Evolutionary conservation across 331 rosid species (phyloP).

Genomic region (Pyrus hybrid): DNA sequence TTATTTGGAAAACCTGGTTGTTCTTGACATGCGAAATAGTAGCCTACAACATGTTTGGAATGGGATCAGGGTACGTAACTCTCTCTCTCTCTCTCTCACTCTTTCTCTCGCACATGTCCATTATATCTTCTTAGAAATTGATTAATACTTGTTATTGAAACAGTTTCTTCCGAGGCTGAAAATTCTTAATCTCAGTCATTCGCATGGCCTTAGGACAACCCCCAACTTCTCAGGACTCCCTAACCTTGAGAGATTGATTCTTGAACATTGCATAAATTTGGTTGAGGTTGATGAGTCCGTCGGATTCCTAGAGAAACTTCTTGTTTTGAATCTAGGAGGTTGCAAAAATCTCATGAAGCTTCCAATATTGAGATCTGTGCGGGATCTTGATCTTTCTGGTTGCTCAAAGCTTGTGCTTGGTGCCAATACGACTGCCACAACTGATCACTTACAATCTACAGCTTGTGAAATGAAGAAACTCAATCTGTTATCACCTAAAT

Average conservation of each 20-base stretch:
- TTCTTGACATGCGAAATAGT: neutral
- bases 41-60: too few species aligned
- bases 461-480: neutral
- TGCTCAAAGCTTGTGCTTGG: neutral
- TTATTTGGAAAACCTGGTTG: neutral
- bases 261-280: neutral
- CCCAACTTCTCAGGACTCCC: too few species aligned
- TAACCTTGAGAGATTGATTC: neutral
- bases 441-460: neutral
- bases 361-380: neutral
- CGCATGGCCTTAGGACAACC: too few species aligned
- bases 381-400: neutral
- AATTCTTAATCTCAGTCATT: neutral
- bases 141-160: too few species aligned
- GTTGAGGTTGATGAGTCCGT: neutral
- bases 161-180: neutral
- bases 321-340: neutral
- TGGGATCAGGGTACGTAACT: too few species aligned
- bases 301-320: neutral
- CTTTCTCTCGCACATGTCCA: neutral
- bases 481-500: neutral
- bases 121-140: neutral
- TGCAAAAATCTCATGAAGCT: constrained; percentile 6
- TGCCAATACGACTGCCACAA: neutral
- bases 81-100: neutral